Evolutionary conservation across 106 monocot genomes (phyloP), one percentile per base, ranked within the genome.

Genomic region (Acorus gramineus): DNA sequence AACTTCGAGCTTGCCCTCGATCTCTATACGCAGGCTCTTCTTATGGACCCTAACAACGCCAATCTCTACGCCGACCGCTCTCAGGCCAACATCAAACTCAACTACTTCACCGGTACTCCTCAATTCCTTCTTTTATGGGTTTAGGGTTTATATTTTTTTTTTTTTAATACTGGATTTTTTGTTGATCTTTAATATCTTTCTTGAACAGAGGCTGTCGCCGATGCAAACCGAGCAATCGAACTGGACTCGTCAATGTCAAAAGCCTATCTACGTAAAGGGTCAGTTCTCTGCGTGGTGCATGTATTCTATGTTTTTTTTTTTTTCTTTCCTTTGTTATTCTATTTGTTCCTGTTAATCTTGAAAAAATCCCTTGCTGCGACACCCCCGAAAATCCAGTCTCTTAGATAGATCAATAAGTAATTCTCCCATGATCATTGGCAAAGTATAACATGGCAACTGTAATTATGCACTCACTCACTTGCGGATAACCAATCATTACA

Each of bases 211-310:
- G 96, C 96, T 65, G 91, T 98, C 63, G 71, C 91, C 43, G 96
- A 98, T 76, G 88, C 91, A 49, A 88, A 67, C 66, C 87, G 52
- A 73, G 96, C 85, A 54, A 88, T 92, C 46, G 87, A 85, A 63
- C 72, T 98, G 76, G 83, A 98, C 73, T 83, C 87, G 70, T 85
- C 80, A 9, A 83, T 92, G 85, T 46, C 77, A 14, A 92, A 92
- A 72, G 91, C 96, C 44, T 98, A 98, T 63, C 73, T 92, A 69
- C 85, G 96, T 13, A 98, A 98, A 61, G 87, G 91, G 96, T 98
- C 11, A 66, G 85, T 72, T 50, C 6, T 28, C 28, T 28, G 28
- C 28, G 28, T 28, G 28, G 28, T 28, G 28, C 0, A 28, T 28
- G 28, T 28, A 28, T 28, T 28, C 28, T 28, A 28, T 28, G n/a